phyloP scores from a whole-genome alignment of 768 basidiomycete species.

The Polyporus arcularius region DNA sequence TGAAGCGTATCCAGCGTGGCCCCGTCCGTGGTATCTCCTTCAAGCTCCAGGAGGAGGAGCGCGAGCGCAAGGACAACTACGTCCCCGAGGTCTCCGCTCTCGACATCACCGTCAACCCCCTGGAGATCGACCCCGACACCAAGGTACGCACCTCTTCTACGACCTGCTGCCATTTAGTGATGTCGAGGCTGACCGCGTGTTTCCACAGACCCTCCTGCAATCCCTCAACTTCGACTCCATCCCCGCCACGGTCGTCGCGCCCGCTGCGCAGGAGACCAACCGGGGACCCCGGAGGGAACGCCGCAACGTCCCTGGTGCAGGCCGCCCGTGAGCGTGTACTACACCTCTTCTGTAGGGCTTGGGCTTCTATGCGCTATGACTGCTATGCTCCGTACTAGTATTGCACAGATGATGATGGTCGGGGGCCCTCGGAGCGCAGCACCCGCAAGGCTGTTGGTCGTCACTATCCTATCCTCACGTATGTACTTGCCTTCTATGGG shows the following conservation, averaged over 20 bases:
- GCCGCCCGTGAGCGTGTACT: slow-evolving; percentile 36
- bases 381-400: slow-evolving; percentile 20
- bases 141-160: slow-evolving; percentile 60
- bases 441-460: slow-evolving; percentile 15
- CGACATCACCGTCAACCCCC: slow-evolving; percentile 67
- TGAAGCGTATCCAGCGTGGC: slow-evolving; percentile 99
- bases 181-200: neutral
- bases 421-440: slow-evolving; percentile 12
- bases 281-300: slow-evolving; percentile 74
- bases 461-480: slow-evolving; percentile 17
- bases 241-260: slow-evolving; percentile 66
- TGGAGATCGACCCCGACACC: slow-evolving; percentile 92
- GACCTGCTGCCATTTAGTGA: neutral
- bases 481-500: slow-evolving; percentile 18
- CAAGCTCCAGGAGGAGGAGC: slow-evolving; percentile 99
- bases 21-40: slow-evolving; percentile 99
- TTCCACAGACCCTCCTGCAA: slow-evolving; percentile 75
- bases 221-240: slow-evolving; percentile 96
- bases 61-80: slow-evolving; percentile 99
- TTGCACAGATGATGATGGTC: slow-evolving; percentile 9
- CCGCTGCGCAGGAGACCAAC: slow-evolving; percentile 66
- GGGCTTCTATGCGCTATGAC: slow-evolving; percentile 21
- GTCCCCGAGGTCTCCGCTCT: slow-evolving; percentile 98
- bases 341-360: neutral
- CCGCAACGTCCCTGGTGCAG: slow-evolving; percentile 82